Evolutionary conservation across 75 land plant species (phyloP).

Genomic region (Pinus taeda): DNA sequence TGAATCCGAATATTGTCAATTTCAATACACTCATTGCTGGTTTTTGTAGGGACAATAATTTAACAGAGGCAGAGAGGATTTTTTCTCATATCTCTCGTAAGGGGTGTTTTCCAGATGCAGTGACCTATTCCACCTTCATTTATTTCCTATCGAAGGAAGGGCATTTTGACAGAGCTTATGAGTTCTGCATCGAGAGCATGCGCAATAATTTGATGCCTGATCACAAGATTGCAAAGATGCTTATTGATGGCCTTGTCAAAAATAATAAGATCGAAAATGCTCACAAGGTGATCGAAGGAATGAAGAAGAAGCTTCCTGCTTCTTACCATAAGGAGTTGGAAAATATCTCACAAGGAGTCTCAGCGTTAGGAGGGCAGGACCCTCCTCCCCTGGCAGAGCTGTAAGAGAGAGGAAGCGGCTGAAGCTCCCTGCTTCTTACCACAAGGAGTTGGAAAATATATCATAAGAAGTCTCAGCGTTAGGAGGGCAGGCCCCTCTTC

Average conservation of each 20-base stretch:
- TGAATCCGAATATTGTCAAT: conserved; percentile 27
- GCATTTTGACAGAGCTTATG: conserved; percentile 26
- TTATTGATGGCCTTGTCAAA: conserved; percentile 29
- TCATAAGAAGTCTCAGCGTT: too few species aligned
- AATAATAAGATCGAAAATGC: conserved; percentile 17
- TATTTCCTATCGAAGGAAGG: conserved; percentile 24
- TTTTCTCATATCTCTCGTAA: conserved; percentile 10
- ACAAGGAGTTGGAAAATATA: too few species aligned
- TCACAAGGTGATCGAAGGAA: conserved; percentile 12
- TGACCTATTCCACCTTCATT: conserved; percentile 15
- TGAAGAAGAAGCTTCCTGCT: too few species aligned
- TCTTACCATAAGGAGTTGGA: too few species aligned
- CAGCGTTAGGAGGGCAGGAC: too few species aligned
- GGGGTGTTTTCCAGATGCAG: conserved; percentile 15
- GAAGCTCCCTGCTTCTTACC: too few species aligned
- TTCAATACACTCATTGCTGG: conserved; percentile 31
- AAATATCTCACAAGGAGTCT: too few species aligned
- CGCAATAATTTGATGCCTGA: background rate
- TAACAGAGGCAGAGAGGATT: conserved; percentile 43
- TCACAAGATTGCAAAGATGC: conserved; percentile 11
- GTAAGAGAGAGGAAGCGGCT: too few species aligned
- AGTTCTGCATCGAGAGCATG: conserved; percentile 17
- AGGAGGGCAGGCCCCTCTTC: too few species aligned
- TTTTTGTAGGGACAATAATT: conserved; percentile 18
- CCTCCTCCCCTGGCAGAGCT: too few species aligned